Conservation (phyloP, 176 grass and related monocot genomes). For the Triticum timopheevii region DNA sequence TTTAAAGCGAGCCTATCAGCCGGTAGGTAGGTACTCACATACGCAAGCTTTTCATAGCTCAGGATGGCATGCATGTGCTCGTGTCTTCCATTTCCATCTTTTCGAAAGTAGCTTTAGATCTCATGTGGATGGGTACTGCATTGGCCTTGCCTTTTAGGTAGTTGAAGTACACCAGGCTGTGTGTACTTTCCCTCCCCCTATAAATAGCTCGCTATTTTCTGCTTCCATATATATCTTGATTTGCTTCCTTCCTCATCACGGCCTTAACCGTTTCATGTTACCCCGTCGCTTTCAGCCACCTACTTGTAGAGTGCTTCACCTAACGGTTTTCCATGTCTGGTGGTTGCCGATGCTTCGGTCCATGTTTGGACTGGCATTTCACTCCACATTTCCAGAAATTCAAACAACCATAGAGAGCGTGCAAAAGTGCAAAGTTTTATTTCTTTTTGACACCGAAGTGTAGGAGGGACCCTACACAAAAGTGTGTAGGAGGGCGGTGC, state of each 20-base stretch:
- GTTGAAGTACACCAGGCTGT: neutral
- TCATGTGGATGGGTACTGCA: neutral
- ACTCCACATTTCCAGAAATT: neutral
- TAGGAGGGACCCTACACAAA: too few relatives aligned
- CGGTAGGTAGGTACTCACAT: conserved; percentile 6
- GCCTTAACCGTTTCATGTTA: neutral
- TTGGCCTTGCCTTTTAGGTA: neutral
- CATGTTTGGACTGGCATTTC: neutral
- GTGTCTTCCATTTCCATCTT: conserved; percentile 21
- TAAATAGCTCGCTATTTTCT: neutral
- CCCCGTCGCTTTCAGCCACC: neutral
- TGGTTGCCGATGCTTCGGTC: neutral
- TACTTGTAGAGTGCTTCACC: neutral
- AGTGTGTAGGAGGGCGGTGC: neutral
- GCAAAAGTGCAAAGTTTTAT: neutral
- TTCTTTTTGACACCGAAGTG: too few relatives aligned
- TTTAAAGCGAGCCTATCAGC: conserved; percentile 10
- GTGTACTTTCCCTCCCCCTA: neutral
- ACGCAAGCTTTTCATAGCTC: neutral
- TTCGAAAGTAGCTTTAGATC: conserved; percentile 26
- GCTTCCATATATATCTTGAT: neutral
- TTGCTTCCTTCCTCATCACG: neutral
- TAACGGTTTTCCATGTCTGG: neutral
- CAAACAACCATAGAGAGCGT: neutral
- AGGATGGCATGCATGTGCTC: neutral